Evolutionary conservation across 2,329 filamentous ascomycete species (phyloP).

Genomic region (Fusarium solani-melongenae): DNA sequence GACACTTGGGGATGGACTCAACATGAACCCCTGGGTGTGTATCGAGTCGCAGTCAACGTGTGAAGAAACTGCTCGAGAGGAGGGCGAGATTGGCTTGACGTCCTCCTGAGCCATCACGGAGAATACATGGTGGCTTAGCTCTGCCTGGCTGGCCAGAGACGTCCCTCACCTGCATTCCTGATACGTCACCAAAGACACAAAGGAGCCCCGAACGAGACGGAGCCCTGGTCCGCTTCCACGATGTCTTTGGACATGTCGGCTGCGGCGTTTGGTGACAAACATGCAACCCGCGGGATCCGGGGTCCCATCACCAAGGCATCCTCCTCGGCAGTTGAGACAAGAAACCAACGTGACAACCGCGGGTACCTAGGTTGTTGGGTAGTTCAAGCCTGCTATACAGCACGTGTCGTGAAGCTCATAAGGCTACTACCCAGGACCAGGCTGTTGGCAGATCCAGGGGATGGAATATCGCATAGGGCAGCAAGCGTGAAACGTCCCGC

Average conservation of each 20-base stretch:
- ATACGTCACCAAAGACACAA: not conserved
- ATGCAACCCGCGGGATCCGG: not conserved
- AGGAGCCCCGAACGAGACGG: not conserved
- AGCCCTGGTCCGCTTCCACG: conserved; percentile 3
- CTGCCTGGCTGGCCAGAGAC: not conserved
- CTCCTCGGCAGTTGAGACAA: not conserved
- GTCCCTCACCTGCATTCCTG: conserved; percentile 16
- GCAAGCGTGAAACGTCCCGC: not conserved
- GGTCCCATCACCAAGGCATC: not conserved
- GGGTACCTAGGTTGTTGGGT: not conserved
- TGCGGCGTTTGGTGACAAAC: not conserved
- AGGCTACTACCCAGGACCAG: not conserved
- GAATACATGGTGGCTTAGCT: not conserved
- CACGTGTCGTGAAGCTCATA: not conserved
- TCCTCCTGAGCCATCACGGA: not conserved
- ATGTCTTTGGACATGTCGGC: not conserved
- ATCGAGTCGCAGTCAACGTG: not conserved
- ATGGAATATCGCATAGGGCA: not conserved
- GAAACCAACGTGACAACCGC: not conserved
- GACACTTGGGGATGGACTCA: not conserved
- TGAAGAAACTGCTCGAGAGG: not conserved
- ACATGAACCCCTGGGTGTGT: not conserved
- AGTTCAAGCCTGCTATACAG: not conserved
- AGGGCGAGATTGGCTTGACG: not conserved
- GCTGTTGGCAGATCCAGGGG: not conserved